Conservation (phyloP, 257 asterid species). For the Scutellaria baicalensis region DNA sequence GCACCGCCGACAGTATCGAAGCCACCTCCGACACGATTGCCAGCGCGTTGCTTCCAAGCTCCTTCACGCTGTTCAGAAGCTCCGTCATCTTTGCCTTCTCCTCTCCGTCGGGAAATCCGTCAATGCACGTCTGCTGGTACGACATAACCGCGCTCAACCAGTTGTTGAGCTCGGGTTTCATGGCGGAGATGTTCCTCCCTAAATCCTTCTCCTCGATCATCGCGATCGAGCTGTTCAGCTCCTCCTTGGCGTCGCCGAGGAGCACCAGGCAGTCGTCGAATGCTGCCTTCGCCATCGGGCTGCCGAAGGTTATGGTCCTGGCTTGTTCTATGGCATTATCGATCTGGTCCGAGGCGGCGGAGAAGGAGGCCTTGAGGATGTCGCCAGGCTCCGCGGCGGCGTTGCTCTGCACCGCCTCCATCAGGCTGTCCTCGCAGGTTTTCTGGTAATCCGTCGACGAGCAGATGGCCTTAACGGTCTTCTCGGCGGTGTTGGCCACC, state of each 20-base stretch:
- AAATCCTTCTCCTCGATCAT: slow-evolving; percentile 23
- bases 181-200: not conserved
- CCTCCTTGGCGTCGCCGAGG: slow-evolving; percentile 58
- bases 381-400: slow-evolving; percentile 27
- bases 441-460: slow-evolving; percentile 51
- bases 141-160: slow-evolving; percentile 83
- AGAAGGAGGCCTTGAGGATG: slow-evolving; percentile 48
- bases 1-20: slow-evolving; percentile 14
- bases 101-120: slow-evolving; percentile 63
- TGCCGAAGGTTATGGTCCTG: slow-evolving; percentile 26
- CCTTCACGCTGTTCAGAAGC: slow-evolving; percentile 28
- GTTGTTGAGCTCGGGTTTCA: slow-evolving; percentile 47
- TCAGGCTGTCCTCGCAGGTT: slow-evolving; percentile 50
- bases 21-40: slow-evolving; percentile 39
- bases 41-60: slow-evolving; percentile 69
- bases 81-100: slow-evolving; percentile 36
- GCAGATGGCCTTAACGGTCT: slow-evolving; percentile 49
- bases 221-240: slow-evolving; percentile 44
- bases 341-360: slow-evolving; percentile 34
- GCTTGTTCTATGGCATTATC: slow-evolving; percentile 32
- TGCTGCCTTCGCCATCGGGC: slow-evolving; percentile 45
- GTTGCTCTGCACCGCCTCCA: slow-evolving; percentile 28
- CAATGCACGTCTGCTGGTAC: slow-evolving; percentile 73
- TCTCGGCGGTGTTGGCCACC: slow-evolving; percentile 9
- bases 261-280: slow-evolving; percentile 53